phyloP scores from a whole-genome alignment of 257 asterid genomes.

The Scutellaria galericulata region DNA sequence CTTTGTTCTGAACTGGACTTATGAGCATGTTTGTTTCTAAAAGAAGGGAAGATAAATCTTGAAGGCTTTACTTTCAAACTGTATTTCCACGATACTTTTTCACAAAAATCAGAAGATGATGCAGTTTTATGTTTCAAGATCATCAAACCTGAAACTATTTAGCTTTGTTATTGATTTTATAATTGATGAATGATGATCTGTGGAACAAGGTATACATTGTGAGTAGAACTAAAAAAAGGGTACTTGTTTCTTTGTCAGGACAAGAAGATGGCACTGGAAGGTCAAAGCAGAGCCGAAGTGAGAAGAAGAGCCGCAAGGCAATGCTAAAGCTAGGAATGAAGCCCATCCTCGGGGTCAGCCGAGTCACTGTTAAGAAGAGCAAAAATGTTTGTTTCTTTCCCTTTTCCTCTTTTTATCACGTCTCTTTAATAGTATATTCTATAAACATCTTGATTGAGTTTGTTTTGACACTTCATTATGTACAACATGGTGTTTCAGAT shows the following conservation, averaged over 20 bases:
- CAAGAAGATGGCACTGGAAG: constrained; percentile 50
- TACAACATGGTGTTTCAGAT: constrained; percentile 39
- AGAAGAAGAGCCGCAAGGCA: constrained; percentile 62
- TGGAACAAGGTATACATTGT: not conserved
- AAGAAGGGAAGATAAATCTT: not conserved
- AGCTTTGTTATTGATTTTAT: not conserved
- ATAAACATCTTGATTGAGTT: not conserved
- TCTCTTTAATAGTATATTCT: not conserved
- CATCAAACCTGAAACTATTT: not conserved
- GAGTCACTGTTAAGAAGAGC: constrained; percentile 60
- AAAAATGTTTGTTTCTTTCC: constrained; percentile 40
- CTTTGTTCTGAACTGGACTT: not conserved
- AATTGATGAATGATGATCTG: too few species aligned
- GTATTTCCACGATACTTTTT: not conserved
- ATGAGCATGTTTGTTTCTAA: not conserved
- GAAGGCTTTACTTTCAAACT: not conserved
- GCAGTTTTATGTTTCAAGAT: not conserved
- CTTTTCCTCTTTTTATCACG: not conserved
- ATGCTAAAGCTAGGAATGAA: constrained; percentile 60
- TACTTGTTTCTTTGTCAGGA: constrained; percentile 36
- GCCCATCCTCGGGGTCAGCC: constrained; percentile 52
- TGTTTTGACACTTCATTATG: not conserved
- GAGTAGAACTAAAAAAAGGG: not conserved
- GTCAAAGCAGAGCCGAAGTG: constrained; percentile 59
- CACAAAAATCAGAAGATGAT: not conserved